Evolutionary conservation across 345 rosid genomes (phyloP).

Genomic region (Ceriops tagal): DNA sequence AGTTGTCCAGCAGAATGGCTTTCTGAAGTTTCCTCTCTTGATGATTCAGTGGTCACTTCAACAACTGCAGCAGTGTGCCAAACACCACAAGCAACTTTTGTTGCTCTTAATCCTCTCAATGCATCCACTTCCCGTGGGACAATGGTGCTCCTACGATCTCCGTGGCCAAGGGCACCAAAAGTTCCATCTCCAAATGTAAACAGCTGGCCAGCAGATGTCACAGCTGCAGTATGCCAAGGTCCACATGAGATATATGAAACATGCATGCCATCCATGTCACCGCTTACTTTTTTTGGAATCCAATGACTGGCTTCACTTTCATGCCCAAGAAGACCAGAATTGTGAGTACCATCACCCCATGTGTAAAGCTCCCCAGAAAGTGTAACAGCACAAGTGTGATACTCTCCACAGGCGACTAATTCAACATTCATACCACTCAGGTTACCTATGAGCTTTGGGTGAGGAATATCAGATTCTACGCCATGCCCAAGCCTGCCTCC

Average conservation of each 20-base stretch:
- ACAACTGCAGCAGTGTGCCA: conserved; percentile 94
- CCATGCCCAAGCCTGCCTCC: conserved; percentile 97
- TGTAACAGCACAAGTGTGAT: conserved; percentile 79
- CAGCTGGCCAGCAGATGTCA: conserved; percentile 65
- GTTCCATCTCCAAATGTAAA: conserved; percentile 96
- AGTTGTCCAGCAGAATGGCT: conserved; percentile 45
- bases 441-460: conserved; percentile 60
- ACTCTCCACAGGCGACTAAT: conserved; percentile 79
- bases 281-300: conserved; percentile 67
- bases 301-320: conserved; percentile 75
- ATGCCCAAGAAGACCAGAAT: conserved; percentile 70
- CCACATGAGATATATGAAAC: conserved; percentile 70
- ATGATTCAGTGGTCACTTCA: conserved; percentile 43
- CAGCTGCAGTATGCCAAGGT: conserved; percentile 83
- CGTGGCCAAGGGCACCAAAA: conserved; percentile 88
- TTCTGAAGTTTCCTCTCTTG: conserved; percentile 35
- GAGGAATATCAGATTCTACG: conserved; percentile 43
- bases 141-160: conserved; percentile 51
- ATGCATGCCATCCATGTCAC: conserved; percentile 51
- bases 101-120: conserved; percentile 48
- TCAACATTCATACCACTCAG: conserved; percentile 61
- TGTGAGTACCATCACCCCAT: conserved; percentile 84
- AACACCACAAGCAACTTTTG: conserved; percentile 76
- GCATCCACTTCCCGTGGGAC: conserved; percentile 77
- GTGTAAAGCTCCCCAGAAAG: conserved; percentile 76